Percentiles rank a stretch among this genome's conserved stretches.
phyloP scores from a whole-genome alignment of 2,329 filamentous ascomycete genomes.

The Dendrostoma leiphaemia region DNA sequence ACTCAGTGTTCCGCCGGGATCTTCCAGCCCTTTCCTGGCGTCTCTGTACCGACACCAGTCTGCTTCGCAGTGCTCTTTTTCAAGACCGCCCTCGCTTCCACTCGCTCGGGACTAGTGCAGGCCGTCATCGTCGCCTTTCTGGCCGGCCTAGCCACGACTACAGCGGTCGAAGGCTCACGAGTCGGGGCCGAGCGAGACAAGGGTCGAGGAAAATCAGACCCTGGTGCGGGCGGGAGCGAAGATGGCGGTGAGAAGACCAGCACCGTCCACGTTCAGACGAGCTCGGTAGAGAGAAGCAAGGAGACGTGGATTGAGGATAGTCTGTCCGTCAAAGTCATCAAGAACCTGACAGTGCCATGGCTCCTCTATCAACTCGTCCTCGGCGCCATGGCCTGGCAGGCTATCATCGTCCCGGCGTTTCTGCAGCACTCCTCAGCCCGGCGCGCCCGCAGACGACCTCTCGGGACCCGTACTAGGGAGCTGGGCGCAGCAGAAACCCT shows the following conservation, averaged over 20 bases:
- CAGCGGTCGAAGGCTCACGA: background rate
- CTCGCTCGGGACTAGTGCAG: background rate
- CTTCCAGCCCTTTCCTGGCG: background rate
- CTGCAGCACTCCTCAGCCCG: background rate
- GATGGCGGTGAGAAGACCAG: background rate
- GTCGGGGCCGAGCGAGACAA: too few species aligned
- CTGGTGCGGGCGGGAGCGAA: background rate
- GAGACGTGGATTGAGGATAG: background rate
- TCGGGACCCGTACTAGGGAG: background rate
- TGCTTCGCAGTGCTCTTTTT: conserved; percentile 7
- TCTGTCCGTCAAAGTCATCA: background rate
- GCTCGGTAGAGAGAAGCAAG: background rate
- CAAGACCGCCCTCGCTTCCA: conserved; percentile 1
- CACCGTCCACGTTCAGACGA: too few species aligned
- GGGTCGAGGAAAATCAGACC: background rate
- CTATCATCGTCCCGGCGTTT: conserved; percentile 3
- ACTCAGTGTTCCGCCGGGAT: background rate
- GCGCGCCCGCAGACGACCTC: background rate
- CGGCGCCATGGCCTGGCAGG: conserved; percentile 6
- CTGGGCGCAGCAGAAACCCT: background rate
- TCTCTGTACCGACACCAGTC: background rate
- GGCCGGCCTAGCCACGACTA: conserved; percentile 1
- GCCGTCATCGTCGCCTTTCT: background rate
- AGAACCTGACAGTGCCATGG: conserved; percentile 6
- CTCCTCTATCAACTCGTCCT: background rate